These are phyloP conservation scores for Calonectria hongkongensis DNA, from an alignment of 2,329 filamentous ascomycete genomes.

Conservation along the genomic window DNA sequence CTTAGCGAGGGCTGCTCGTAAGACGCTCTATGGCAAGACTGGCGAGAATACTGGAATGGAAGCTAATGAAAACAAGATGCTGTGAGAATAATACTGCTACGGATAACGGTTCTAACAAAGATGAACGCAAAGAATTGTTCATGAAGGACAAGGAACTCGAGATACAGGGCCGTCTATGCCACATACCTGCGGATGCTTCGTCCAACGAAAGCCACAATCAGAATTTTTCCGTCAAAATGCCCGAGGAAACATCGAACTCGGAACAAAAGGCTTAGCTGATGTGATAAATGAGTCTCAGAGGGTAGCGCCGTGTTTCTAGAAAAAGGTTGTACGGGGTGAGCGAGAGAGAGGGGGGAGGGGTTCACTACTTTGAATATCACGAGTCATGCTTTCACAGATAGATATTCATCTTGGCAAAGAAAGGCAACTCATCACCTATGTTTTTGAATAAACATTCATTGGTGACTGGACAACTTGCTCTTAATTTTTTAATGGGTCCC, in stretches of 20 bases:
- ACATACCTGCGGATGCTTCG: neutral
- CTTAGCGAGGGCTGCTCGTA: constrained; percentile 15
- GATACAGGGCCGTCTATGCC: neutral
- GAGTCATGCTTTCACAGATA: neutral
- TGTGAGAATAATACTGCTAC: neutral
- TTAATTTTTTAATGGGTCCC: neutral
- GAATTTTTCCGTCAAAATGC: neutral
- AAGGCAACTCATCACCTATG: too few species aligned
- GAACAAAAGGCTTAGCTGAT: neutral
- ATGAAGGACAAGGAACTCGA: constrained; percentile 7
- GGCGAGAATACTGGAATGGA: neutral
- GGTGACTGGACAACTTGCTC: neutral
- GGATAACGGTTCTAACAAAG: neutral
- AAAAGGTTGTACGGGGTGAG: neutral
- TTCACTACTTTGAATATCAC: too few species aligned
- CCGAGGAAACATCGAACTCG: neutral
- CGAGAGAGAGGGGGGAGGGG: too few species aligned
- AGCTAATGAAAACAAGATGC: constrained; percentile 6
- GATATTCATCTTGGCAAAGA: neutral
- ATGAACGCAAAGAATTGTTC: neutral
- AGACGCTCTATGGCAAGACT: neutral
- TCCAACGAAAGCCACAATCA: neutral
- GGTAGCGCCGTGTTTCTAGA: neutral
- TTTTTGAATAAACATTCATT: neutral
- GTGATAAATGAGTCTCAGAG: neutral